Conservation (phyloP, 163 green algal species). For the Chloromonas sp. region DNA sequence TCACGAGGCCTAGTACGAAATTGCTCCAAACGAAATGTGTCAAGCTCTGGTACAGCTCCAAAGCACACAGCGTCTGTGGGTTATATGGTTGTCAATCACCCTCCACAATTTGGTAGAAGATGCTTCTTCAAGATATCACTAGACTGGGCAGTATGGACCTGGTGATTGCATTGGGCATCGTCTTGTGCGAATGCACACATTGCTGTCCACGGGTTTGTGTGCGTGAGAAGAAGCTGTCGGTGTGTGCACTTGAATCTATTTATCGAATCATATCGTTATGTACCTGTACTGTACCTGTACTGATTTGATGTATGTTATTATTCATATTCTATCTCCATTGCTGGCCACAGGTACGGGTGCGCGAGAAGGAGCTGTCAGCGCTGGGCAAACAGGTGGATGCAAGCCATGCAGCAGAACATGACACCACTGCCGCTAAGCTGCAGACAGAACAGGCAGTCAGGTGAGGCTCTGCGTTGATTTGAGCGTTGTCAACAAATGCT, state of each 20-base stretch:
- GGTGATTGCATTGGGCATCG: background rate
- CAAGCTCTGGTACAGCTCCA: too few relatives aligned
- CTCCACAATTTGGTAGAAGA: background rate
- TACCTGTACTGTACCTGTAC: background rate
- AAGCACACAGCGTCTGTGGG: too few relatives aligned
- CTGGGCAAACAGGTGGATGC: background rate
- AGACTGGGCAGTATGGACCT: too few relatives aligned
- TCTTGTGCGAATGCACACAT: background rate
- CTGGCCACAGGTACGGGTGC: background rate
- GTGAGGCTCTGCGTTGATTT: too few relatives aligned
- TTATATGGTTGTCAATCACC: too few relatives aligned
- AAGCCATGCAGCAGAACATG: background rate
- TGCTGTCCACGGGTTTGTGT: background rate
- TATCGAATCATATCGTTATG: too few relatives aligned
- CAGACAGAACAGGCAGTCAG: background rate
- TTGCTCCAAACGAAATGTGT: too few relatives aligned
- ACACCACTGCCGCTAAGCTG: background rate
- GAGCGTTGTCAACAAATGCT: too few relatives aligned
- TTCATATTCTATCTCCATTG: background rate
- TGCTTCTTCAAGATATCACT: background rate
- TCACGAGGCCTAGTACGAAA: too few relatives aligned
- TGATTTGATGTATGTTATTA: background rate
- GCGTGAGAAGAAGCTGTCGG: too few relatives aligned
- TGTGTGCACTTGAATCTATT: too few relatives aligned
- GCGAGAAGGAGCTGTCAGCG: background rate